A percentile compares a stretch with the other conserved stretches of the same genome.
Evolutionary conservation across 257 asterid species (phyloP).

Genomic region (Fraxinus americana): DNA sequence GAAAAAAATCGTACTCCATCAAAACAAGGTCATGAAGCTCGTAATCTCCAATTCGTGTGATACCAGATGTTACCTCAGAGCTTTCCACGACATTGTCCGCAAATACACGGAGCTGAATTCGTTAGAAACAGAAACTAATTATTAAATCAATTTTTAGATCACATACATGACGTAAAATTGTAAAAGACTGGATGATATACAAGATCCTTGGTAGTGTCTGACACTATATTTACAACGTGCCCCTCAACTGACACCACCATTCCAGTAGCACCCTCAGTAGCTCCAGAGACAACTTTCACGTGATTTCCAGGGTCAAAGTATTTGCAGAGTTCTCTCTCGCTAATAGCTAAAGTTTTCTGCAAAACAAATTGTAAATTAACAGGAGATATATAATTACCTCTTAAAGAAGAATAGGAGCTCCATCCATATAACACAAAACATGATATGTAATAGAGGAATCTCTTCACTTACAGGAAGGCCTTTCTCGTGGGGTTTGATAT

Average conservation of each 20-base stretch:
- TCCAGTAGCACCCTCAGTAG: conserved; percentile 95
- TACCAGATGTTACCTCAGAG: conserved; percentile 94
- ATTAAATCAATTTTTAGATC: conserved; percentile 7
- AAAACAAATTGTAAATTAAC: conserved; percentile 20
- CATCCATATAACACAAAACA: neutral
- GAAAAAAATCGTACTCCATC: conserved; percentile 58
- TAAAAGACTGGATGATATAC: conserved; percentile 42
- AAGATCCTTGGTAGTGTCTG: conserved; percentile 96
- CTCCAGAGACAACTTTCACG: conserved; percentile 90
- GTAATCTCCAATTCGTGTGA: conserved; percentile 84
- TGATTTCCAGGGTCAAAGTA: conserved; percentile 95
- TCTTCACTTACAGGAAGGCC: conserved; percentile 67
- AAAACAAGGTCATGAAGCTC: conserved; percentile 97
- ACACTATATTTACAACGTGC: conserved; percentile 89
- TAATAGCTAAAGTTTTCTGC: conserved; percentile 81
- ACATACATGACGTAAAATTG: conserved; percentile 4
- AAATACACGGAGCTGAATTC: conserved; percentile 77
- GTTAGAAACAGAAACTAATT: neutral
- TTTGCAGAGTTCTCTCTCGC: conserved; percentile 87
- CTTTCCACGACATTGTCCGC: conserved; percentile 95
- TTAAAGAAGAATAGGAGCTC: conserved; percentile 12
- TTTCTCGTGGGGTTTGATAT: conserved; percentile 78
- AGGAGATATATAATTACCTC: conserved; percentile 16
- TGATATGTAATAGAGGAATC: conserved; percentile 10
- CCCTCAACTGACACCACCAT: conserved; percentile 98